A percentile compares a stretch with the other conserved stretches of the same genome.
Conservation (phyloP, 2,329 filamentous ascomycete species). For the Calonectria pauciramosa region DNA sequence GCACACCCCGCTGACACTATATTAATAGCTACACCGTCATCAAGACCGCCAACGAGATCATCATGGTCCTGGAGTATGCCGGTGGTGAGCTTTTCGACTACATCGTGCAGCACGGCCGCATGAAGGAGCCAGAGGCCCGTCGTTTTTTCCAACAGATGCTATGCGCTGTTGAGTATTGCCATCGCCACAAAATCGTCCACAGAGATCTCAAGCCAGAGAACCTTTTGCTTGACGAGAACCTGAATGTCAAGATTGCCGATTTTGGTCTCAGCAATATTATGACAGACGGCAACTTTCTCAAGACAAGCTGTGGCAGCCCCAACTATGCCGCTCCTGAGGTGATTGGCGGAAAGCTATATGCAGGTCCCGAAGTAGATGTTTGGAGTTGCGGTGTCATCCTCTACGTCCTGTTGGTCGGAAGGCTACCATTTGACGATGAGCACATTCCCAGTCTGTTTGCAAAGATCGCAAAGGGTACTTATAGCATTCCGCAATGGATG, state of each 20-base stretch:
- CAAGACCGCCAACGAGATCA: slow-evolving; percentile 93
- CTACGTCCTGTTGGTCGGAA: slow-evolving; percentile 84
- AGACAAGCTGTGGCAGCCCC: slow-evolving; percentile 97
- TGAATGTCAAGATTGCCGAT: slow-evolving; percentile 99
- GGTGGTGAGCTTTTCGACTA: slow-evolving; percentile 98
- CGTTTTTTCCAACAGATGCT: slow-evolving; percentile 99
- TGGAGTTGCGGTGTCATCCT: slow-evolving; percentile 97
- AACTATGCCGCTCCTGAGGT: slow-evolving; percentile 99
- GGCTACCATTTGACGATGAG: slow-evolving; percentile 96
- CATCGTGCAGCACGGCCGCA: slow-evolving; percentile 92
- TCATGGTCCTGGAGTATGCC: slow-evolving; percentile 99
- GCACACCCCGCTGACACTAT: not conserved
- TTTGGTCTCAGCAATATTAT: slow-evolving; percentile 99
- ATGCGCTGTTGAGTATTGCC: slow-evolving; percentile 98
- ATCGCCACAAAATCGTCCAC: slow-evolving; percentile 98
- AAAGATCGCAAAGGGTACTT: slow-evolving; percentile 96
- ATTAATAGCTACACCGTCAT: slow-evolving; percentile 88
- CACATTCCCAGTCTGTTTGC: slow-evolving; percentile 98
- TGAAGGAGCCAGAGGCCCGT: slow-evolving; percentile 92
- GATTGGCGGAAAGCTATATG: slow-evolving; percentile 97
- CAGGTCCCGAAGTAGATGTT: slow-evolving; percentile 96
- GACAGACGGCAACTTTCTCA: slow-evolving; percentile 99
- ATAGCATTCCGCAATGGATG: slow-evolving; percentile 92
- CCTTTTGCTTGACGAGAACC: slow-evolving; percentile 90
- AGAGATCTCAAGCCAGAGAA: slow-evolving; percentile 98